A percentile compares a stretch with the other conserved stretches of the same genome.
Evolutionary conservation across 257 asterid genomes (phyloP).

Genomic region (Schizonepeta tenuifolia): DNA sequence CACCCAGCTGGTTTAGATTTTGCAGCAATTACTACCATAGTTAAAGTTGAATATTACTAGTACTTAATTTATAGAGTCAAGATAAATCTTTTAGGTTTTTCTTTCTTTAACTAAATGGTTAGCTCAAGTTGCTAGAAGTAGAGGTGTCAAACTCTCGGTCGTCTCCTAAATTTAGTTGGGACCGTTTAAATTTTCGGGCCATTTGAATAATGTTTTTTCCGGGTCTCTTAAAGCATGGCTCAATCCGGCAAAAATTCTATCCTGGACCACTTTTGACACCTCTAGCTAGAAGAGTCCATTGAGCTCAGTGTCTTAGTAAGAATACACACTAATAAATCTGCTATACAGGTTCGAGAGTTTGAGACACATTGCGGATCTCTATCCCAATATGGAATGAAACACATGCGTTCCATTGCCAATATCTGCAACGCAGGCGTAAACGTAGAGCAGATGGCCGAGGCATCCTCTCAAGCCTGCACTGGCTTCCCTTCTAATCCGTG

Average conservation of each 20-base stretch:
- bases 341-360: constrained; percentile 64
- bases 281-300: too few species aligned
- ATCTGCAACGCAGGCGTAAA: constrained; percentile 83
- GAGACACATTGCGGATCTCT: constrained; percentile 84
- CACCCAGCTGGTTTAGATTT: neutral
- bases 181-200: too few species aligned
- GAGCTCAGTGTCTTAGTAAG: neutral
- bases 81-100: neutral
- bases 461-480: constrained; percentile 76
- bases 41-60: too few species aligned
- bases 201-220: too few species aligned
- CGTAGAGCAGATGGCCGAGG: constrained; percentile 77
- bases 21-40: neutral
- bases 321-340: neutral
- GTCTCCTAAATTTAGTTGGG: too few species aligned
- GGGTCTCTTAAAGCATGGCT: too few species aligned
- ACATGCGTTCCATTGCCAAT: constrained; percentile 92
- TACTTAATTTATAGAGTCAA: too few species aligned
- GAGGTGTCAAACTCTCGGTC: too few species aligned
- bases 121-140: too few species aligned
- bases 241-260: too few species aligned
- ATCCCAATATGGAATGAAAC: constrained; percentile 96
- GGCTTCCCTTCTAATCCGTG: constrained; percentile 66
- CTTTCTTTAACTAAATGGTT: neutral
- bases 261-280: too few species aligned